Conservation (phyloP, 148 eudicot genomes). For the Heliamphora exappendiculata region DNA sequence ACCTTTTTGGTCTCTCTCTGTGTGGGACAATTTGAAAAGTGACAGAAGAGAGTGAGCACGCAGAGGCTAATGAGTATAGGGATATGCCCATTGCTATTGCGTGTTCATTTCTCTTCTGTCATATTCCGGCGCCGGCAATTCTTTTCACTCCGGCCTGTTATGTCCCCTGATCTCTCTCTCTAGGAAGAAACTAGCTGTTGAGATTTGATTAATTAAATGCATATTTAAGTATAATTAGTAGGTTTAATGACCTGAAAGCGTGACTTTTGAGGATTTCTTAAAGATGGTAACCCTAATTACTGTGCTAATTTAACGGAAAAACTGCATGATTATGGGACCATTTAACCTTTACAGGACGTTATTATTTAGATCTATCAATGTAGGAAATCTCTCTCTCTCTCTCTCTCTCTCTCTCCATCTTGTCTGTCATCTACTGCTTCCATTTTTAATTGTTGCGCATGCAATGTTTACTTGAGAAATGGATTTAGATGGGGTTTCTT, state of each 20-base stretch:
- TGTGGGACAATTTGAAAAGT: conserved; percentile 18
- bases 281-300: conserved; percentile 25
- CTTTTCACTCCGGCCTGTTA: background rate
- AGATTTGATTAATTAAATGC: background rate
- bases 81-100: conserved; percentile 40
- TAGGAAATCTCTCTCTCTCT: conserved; percentile 10
- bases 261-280: conserved; percentile 31
- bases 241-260: conserved; percentile 18
- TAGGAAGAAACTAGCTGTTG: background rate
- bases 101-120: conserved; percentile 80
- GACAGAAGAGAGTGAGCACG: conserved; percentile 87
- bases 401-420: background rate
- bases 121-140: conserved; percentile 14
- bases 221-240: conserved; percentile 8
- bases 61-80: conserved; percentile 38
- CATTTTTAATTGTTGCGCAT: conserved; percentile 18
- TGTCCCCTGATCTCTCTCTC: background rate
- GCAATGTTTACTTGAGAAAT: conserved; percentile 15
- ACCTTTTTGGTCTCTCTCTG: background rate
- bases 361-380: background rate
- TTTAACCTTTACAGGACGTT: conserved; percentile 3
- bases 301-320: conserved; percentile 25
- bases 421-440: background rate
- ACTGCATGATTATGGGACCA: conserved; percentile 27
- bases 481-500: background rate